Evolutionary conservation across 306 rosid genomes (phyloP).

Genomic region (Phaseolus lunatus): DNA sequence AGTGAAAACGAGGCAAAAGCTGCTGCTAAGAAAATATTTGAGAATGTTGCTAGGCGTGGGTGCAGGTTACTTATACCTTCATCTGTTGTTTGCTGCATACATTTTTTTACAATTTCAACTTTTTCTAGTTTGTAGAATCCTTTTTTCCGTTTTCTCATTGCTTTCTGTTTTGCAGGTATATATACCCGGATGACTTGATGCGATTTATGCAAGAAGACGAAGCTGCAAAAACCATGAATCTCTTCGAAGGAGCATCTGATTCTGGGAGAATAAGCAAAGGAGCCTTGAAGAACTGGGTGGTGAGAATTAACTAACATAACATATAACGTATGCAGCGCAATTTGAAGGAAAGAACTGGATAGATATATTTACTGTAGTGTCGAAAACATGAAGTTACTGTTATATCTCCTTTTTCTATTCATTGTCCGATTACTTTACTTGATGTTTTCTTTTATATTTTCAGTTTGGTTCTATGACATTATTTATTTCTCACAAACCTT

Average conservation of each 20-base stretch:
- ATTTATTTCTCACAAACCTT: neutral
- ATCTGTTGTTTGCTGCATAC: conserved; percentile 1
- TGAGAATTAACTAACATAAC: conserved; percentile 50
- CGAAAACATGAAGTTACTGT: neutral
- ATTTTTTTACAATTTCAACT: neutral
- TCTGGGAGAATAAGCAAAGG: conserved; percentile 69
- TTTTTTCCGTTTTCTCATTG: conserved; percentile 4
- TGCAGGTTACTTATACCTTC: conserved; percentile 56
- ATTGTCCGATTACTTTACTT: neutral
- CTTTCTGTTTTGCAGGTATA: conserved; percentile 55
- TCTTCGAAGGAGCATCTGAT: conserved; percentile 82
- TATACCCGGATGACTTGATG: conserved; percentile 68
- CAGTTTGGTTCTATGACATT: conserved; percentile 5
- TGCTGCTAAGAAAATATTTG: conserved; percentile 85
- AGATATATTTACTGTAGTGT: neutral
- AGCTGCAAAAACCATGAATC: conserved; percentile 68
- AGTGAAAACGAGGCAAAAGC: conserved; percentile 83
- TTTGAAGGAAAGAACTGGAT: conserved; percentile 7
- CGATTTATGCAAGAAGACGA: conserved; percentile 88
- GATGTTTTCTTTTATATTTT: conserved; percentile 1
- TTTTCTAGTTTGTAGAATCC: neutral
- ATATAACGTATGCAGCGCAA: neutral
- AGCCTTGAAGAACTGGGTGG: conserved; percentile 91
- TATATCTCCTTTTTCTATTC: neutral
- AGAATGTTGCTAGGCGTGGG: conserved; percentile 77